A percentile compares a stretch with the other conserved stretches of the same genome.
Conservation (phyloP, 116 monocot species). For the Papilionanthe hybrid region DNA sequence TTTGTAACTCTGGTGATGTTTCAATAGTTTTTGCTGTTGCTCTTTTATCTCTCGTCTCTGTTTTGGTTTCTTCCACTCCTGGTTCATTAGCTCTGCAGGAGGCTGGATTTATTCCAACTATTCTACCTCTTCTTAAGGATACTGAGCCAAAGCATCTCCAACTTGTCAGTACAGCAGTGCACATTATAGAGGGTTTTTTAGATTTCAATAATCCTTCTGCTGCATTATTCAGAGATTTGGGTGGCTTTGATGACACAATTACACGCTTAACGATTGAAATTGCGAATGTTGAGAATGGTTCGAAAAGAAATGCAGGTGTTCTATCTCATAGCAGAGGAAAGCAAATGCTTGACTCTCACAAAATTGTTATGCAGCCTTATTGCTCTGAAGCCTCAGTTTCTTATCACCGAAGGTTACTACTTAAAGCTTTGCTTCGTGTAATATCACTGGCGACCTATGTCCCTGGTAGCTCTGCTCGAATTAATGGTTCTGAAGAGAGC, state of each 20-base stretch:
- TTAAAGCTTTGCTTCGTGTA: conserved; percentile 66
- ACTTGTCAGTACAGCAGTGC: conserved; percentile 65
- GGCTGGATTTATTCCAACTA: conserved; percentile 70
- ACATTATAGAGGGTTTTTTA: conserved; percentile 63
- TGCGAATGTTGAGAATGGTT: conserved; percentile 29
- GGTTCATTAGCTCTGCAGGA: conserved; percentile 73
- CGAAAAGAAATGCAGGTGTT: conserved; percentile 24
- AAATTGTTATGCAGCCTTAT: conserved; percentile 25
- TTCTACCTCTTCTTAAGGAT: conserved; percentile 73
- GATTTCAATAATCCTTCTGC: conserved; percentile 74
- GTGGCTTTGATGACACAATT: conserved; percentile 77
- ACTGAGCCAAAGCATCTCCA: conserved; percentile 59
- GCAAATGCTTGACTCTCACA: conserved; percentile 24
- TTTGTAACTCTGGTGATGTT: conserved; percentile 34
- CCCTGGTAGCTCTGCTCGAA: conserved; percentile 52
- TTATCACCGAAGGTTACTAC: conserved; percentile 46
- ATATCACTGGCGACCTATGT: conserved; percentile 78
- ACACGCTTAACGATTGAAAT: conserved; percentile 60
- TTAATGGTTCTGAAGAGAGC: conserved; percentile 60
- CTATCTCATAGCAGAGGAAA: conserved; percentile 38
- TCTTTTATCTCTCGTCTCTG: conserved; percentile 62
- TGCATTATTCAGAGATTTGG: conserved; percentile 69
- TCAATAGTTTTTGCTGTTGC: conserved; percentile 60
- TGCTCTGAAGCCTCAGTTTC: conserved; percentile 44
- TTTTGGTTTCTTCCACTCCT: conserved; percentile 67